A percentile compares a stretch with the other conserved stretches of the same genome.
phyloP scores from a whole-genome alignment of 441 rosid genomes.

The Erodium moschatum region DNA sequence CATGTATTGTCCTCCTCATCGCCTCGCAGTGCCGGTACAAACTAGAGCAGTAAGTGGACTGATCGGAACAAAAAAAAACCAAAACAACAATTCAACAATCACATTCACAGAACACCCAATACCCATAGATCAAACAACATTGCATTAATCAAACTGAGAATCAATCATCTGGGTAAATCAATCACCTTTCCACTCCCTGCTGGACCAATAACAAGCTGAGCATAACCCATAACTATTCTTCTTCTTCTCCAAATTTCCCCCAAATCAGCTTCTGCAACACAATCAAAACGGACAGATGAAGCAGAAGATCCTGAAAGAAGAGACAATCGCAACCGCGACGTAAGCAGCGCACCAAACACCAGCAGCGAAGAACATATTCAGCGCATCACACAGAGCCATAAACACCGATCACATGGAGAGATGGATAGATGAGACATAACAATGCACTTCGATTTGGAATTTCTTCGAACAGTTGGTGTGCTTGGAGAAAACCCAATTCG shows the following conservation, averaged over 20 bases:
- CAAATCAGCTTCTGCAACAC: conserved; percentile 10
- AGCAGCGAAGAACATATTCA: conserved; percentile 46
- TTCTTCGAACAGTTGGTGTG: conserved; percentile 3
- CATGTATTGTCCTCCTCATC: conserved; percentile 46
- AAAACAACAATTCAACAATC: background rate
- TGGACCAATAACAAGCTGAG: conserved; percentile 73
- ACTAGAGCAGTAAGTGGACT: conserved; percentile 87
- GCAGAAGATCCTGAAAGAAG: conserved; percentile 47
- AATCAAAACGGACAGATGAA: conserved; percentile 35
- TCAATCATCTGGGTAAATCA: background rate
- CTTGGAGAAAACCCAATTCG: background rate
- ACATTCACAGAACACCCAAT: background rate
- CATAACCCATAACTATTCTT: conserved; percentile 52
- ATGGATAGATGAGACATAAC: too few relatives aligned
- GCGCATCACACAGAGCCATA: conserved; percentile 47
- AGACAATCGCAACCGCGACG: conserved; percentile 50
- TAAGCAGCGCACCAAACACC: conserved; percentile 83
- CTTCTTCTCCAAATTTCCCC: background rate
- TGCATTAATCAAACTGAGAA: background rate
- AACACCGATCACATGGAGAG: conserved; percentile 15
- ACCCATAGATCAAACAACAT: background rate
- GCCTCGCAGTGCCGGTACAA: conserved; percentile 61
- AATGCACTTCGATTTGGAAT: background rate
- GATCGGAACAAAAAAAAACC: conserved; percentile 15
- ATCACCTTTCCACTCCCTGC: conserved; percentile 81